These are phyloP conservation scores for Primulina huaijiensis DNA, from an alignment of 257 asterid species.

Conservation along the genomic window DNA sequence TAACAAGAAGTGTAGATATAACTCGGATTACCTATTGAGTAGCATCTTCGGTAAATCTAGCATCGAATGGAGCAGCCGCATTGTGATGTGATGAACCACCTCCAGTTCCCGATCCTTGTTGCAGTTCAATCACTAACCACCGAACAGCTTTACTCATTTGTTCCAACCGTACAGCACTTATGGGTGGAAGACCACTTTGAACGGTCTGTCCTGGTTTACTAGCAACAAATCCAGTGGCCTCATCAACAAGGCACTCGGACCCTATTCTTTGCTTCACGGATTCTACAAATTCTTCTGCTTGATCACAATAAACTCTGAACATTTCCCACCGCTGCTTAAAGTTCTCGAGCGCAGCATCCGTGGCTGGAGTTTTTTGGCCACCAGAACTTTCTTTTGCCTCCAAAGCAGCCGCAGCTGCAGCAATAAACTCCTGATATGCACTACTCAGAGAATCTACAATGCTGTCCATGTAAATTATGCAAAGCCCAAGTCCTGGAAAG, in stretches of 20 bases:
- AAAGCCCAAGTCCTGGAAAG: background rate
- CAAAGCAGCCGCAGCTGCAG: slow-evolving; percentile 63
- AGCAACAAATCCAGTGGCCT: slow-evolving; percentile 80
- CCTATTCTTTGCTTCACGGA: slow-evolving; percentile 95
- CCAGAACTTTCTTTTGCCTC: slow-evolving; percentile 62
- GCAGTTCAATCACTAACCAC: slow-evolving; percentile 87
- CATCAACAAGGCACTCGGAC: slow-evolving; percentile 93
- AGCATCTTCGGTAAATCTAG: slow-evolving; percentile 83
- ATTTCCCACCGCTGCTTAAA: slow-evolving; percentile 89
- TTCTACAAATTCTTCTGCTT: slow-evolving; percentile 92
- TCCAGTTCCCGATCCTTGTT: slow-evolving; percentile 75
- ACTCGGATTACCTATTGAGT: slow-evolving; percentile 58
- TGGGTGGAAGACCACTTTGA: slow-evolving; percentile 71
- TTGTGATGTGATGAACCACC: slow-evolving; percentile 50
- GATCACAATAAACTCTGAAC: slow-evolving; percentile 86
- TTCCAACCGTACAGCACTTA: slow-evolving; percentile 94
- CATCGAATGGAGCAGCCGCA: slow-evolving; percentile 79
- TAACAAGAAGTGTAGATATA: slow-evolving; percentile 14
- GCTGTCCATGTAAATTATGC: slow-evolving; percentile 57
- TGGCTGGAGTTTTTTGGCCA: slow-evolving; percentile 62
- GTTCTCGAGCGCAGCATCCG: slow-evolving; percentile 81
- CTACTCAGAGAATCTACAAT: slow-evolving; percentile 62
- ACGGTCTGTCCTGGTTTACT: slow-evolving; percentile 59
- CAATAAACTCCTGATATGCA: slow-evolving; percentile 76
- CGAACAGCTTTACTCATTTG: slow-evolving; percentile 99